These are phyloP conservation scores for Solanum pennellii DNA, from an alignment of 257 asterid genomes.

Conservation along the genomic window DNA sequence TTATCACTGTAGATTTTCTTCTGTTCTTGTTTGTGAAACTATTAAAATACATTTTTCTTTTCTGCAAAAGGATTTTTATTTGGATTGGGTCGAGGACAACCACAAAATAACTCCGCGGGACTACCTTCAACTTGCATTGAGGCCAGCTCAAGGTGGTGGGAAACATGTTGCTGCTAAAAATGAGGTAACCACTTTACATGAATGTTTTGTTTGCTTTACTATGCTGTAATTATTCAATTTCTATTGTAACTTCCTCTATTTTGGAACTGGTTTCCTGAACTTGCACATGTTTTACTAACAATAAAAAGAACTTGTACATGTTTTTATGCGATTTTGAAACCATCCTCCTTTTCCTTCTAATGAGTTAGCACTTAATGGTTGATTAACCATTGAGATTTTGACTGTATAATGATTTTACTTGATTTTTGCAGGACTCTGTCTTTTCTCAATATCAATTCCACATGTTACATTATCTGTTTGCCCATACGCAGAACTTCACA, in stretches of 20 bases:
- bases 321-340: neutral
- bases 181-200: constrained; percentile 37
- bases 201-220: too few species aligned
- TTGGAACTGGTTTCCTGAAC: neutral
- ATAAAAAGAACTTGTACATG: neutral
- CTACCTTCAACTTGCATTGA: constrained; percentile 84
- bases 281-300: neutral
- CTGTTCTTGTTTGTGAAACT: neutral
- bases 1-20: neutral
- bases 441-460: too few species aligned
- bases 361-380: neutral
- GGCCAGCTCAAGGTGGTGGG: constrained; percentile 70
- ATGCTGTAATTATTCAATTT: neutral
- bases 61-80: constrained; percentile 70
- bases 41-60: neutral
- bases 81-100: constrained; percentile 80
- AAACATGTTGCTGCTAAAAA: constrained; percentile 80
- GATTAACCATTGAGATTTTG: neutral
- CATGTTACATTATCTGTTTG: too few species aligned
- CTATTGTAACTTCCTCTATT: neutral
- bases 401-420: neutral
- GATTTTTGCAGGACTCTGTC: too few species aligned
- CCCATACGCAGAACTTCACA: too few species aligned
- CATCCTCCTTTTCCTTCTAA: neutral
- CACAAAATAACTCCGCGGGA: constrained; percentile 93